Evolutionary conservation across 2,329 filamentous ascomycete species (phyloP).

Genomic region (Aspergillus eucalypticola): DNA sequence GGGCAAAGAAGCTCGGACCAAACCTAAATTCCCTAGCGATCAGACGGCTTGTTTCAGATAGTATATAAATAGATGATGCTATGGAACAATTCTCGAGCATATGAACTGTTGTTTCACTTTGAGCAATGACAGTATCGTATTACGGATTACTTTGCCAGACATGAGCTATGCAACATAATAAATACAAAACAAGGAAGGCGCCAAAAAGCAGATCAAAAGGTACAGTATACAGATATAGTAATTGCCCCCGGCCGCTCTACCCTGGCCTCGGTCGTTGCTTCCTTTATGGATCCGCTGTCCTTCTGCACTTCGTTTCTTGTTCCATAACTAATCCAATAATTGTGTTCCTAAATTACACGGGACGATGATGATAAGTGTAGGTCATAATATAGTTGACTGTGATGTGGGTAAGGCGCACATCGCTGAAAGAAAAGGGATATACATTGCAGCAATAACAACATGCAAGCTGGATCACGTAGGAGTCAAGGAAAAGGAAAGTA

Average conservation of each 20-base stretch:
- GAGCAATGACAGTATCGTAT: neutral
- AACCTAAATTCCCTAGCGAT: neutral
- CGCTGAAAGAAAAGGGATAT: constrained; percentile 11
- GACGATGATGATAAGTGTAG: neutral
- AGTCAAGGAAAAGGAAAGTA: constrained; percentile 19
- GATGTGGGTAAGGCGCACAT: neutral
- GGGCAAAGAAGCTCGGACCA: neutral
- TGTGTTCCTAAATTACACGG: constrained; percentile 10
- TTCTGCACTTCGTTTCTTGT: neutral
- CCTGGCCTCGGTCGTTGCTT: neutral
- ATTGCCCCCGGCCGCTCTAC: neutral
- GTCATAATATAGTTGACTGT: neutral
- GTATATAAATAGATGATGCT: neutral
- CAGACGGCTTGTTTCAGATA: neutral
- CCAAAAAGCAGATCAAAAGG: neutral
- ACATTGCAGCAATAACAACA: constrained; percentile 5
- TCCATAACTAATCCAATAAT: neutral
- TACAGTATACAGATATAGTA: neutral
- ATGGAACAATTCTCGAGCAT: neutral
- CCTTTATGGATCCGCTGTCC: neutral
- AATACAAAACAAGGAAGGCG: neutral
- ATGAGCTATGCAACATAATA: neutral
- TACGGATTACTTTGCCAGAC: neutral
- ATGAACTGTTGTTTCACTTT: neutral
- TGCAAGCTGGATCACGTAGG: constrained; percentile 15